These are phyloP conservation scores for Thermochaetoides thermophila DNA, from an alignment of 495 filamentous ascomycete genomes.

Conservation along the genomic window DNA sequence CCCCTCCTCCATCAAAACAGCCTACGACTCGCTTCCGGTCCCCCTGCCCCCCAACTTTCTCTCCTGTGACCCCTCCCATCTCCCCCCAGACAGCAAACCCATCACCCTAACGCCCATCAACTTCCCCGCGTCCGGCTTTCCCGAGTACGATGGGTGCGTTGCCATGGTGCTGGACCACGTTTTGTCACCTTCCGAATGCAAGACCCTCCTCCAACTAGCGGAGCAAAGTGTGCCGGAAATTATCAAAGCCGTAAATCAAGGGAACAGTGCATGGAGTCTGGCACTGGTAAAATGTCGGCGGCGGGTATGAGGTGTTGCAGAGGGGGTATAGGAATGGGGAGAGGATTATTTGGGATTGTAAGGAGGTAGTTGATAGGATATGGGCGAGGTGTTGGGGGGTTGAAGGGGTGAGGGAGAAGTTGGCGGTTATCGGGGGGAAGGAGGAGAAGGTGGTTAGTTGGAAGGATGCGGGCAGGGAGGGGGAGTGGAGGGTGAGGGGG, in stretches of 20 bases:
- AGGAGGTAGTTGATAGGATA: conserved; percentile 44
- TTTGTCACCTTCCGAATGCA: conserved; percentile 45
- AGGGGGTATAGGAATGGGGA: conserved; percentile 47
- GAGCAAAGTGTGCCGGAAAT: conserved; percentile 34
- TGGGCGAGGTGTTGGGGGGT: conserved; percentile 20
- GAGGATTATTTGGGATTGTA: conserved; percentile 43
- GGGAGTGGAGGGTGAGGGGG: conserved; percentile 37
- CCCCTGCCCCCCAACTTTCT: conserved; percentile 20
- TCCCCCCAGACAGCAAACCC: conserved; percentile 7
- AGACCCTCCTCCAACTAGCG: conserved; percentile 38
- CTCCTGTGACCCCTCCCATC: conserved; percentile 3
- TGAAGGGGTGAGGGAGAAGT: conserved; percentile 16
- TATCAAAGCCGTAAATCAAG: too few relatives aligned
- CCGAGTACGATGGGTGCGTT: conserved; percentile 38
- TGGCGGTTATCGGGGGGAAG: conserved; percentile 10
- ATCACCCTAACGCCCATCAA: conserved; percentile 31
- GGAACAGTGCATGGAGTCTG: too few relatives aligned
- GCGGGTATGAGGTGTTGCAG: conserved; percentile 40
- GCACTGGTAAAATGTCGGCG: conserved; percentile 59
- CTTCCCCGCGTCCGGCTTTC: conserved; percentile 35
- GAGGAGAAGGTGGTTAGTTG: conserved; percentile 1
- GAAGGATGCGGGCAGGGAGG: conserved; percentile 1
- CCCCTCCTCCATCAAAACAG: conserved; percentile 7
- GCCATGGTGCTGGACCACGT: conserved; percentile 53
- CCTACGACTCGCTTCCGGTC: conserved; percentile 21